A percentile compares a stretch with the other conserved stretches of the same genome.
Conservation (phyloP, 1,284 basidiomycete genomes). For the Rhodotorula mucilaginosa region DNA sequence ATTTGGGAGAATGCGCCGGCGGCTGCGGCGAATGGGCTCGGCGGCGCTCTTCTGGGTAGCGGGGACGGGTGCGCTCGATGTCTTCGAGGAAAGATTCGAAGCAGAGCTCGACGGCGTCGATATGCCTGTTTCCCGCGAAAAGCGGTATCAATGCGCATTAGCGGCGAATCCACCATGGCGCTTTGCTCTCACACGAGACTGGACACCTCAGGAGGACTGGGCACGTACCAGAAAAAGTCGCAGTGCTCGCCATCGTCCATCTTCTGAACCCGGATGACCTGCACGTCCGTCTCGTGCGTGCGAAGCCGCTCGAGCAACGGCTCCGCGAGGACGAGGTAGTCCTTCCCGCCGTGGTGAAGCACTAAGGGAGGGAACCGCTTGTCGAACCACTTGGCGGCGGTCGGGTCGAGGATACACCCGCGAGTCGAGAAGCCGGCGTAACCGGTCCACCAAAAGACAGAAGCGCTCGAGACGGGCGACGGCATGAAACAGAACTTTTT, state of each 20-base stretch:
- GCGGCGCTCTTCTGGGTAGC: constrained; percentile 43
- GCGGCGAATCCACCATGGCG: not conserved
- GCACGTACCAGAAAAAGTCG: constrained; percentile 48
- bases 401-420: constrained; percentile 59
- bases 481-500: constrained; percentile 67
- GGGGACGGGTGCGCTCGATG: constrained; percentile 47
- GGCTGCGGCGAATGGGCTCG: constrained; percentile 8
- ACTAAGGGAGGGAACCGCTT: constrained; percentile 59
- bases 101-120: constrained; percentile 60
- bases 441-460: constrained; percentile 57
- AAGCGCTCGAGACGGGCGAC: constrained; percentile 55
- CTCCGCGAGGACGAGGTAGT: constrained; percentile 56
- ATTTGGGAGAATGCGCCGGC: not conserved
- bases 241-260: constrained; percentile 51
- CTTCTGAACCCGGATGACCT: constrained; percentile 56
- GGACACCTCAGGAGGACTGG: not conserved
- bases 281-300: constrained; percentile 55
- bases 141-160: too few species aligned
- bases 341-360: constrained; percentile 56
- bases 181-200: too few species aligned
- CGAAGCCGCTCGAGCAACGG: constrained; percentile 55
- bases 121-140: constrained; percentile 49
- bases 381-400: constrained; percentile 56
- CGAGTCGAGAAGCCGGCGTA: constrained; percentile 52
- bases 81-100: constrained; percentile 50